Conservation (phyloP, 179 eudicot species). For the Beta macrorhiza region DNA sequence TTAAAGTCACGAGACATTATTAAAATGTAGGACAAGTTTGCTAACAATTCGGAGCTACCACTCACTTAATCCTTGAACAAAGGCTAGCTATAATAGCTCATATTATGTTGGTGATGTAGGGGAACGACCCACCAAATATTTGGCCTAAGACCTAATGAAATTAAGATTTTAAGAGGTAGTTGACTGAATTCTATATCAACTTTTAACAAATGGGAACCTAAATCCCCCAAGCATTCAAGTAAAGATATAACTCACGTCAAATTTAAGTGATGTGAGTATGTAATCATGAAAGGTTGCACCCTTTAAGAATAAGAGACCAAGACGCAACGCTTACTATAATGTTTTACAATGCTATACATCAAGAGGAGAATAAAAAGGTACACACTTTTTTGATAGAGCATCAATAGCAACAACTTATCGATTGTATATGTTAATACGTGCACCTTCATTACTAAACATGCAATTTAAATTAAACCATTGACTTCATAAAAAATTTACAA, state of each 20-base stretch:
- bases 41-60: neutral
- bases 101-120: neutral
- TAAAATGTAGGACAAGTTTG: constrained; percentile 4
- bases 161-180: neutral
- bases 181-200: neutral
- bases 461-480: no score
- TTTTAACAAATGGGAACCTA: neutral
- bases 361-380: no score
- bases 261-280: neutral
- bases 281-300: neutral
- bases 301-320: neutral
- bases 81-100: neutral
- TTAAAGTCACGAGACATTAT: neutral
- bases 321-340: neutral
- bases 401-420: no score
- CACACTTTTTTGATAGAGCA: no score
- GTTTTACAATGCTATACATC: neutral
- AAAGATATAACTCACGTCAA: neutral
- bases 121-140: neutral
- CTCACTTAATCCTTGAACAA: neutral
- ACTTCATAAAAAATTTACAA: no score
- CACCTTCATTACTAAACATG: no score
- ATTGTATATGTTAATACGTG: no score
- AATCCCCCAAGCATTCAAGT: neutral
- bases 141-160: constrained; percentile 10